These are phyloP conservation scores for Carex littledalei DNA, from an alignment of 176 grass and related monocot species.

Conservation along the genomic window DNA sequence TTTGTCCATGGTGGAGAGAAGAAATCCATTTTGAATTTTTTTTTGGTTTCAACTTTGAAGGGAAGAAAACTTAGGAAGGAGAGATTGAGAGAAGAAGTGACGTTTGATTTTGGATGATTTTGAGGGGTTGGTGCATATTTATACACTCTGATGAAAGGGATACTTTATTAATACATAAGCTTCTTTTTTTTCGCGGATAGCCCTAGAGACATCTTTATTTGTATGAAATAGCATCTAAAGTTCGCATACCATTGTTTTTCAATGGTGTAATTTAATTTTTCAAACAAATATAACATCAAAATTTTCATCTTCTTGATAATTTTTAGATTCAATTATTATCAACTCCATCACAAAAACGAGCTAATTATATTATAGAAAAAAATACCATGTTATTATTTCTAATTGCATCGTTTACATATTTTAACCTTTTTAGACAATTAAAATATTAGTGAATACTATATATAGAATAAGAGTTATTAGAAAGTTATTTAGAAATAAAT, in stretches of 20 bases:
- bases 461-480: background rate
- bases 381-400: background rate
- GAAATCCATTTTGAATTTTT: constrained; percentile 14
- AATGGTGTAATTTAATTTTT: background rate
- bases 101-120: constrained; percentile 16
- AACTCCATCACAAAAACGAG: background rate
- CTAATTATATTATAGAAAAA: background rate
- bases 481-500: background rate
- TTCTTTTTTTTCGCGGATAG: background rate
- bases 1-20: constrained; percentile 45
- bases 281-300: background rate
- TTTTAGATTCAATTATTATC: background rate
- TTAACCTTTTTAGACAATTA: background rate
- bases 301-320: background rate
- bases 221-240: background rate
- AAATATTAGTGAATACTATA: background rate
- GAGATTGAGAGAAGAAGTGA: background rate
- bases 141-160: background rate
- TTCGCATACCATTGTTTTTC: background rate
- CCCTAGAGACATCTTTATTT: background rate
- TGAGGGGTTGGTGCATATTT: constrained; percentile 9
- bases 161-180: background rate
- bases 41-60: background rate
- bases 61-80: background rate
- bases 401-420: background rate